phyloP scores from a whole-genome alignment of 1,284 basidiomycete species.

The Hymenochaete sp. region DNA sequence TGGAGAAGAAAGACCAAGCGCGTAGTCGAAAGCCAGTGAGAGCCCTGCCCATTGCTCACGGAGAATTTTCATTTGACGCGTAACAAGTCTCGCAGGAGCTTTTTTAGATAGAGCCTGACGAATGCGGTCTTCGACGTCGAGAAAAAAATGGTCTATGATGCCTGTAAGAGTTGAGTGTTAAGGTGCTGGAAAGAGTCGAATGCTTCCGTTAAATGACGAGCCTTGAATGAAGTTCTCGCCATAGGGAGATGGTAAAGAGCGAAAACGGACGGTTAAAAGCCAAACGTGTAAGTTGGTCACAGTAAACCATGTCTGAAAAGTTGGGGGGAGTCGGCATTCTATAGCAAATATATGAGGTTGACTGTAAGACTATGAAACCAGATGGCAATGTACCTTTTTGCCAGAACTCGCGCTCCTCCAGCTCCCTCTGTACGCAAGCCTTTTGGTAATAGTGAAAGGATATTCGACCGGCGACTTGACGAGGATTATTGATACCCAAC shows the following conservation, averaged over 20 bases:
- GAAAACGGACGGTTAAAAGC: slow-evolving; percentile 82
- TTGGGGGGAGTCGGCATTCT: slow-evolving; percentile 86
- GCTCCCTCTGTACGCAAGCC: slow-evolving; percentile 47
- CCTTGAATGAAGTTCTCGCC: slow-evolving; percentile 65
- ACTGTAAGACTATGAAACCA: slow-evolving; percentile 1
- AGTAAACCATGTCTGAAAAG: slow-evolving; percentile 98
- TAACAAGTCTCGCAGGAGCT: slow-evolving; percentile 75
- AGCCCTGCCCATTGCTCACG: slow-evolving; percentile 90
- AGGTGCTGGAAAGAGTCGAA: neutral
- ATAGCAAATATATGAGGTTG: neutral
- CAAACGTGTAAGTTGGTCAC: slow-evolving; percentile 91
- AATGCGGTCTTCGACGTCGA: slow-evolving; percentile 89
- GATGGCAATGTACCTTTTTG: slow-evolving; percentile 41
- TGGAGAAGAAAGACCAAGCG: slow-evolving; percentile 38
- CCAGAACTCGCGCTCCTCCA: slow-evolving; percentile 60
- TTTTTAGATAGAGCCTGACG: slow-evolving; percentile 56
- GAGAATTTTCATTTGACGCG: slow-evolving; percentile 87
- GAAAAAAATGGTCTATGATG: slow-evolving; percentile 92
- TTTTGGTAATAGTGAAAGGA: slow-evolving; percentile 50
- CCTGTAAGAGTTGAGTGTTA: slow-evolving; percentile 22
- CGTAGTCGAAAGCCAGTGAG: slow-evolving; percentile 76
- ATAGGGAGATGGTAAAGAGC: slow-evolving; percentile 66
- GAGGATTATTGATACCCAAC: slow-evolving; percentile 54
- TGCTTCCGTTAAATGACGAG: neutral
- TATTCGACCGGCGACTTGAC: slow-evolving; percentile 52